Percentiles rank a stretch among this genome's conserved stretches.
These are phyloP conservation scores for Acacia melanoxylon DNA, from an alignment of 306 rosid genomes.

Conservation along the genomic window DNA sequence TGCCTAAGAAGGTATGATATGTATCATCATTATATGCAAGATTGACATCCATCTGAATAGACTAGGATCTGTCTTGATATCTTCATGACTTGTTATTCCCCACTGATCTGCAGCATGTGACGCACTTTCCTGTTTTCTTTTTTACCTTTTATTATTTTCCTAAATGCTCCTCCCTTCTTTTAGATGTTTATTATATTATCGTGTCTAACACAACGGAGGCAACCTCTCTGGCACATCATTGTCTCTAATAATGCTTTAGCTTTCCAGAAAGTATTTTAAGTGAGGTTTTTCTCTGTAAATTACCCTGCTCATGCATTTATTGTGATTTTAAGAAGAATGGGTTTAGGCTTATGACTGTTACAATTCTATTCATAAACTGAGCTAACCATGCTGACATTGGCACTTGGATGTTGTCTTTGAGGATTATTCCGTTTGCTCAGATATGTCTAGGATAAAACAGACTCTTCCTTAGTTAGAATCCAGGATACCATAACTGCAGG, in stretches of 20 bases:
- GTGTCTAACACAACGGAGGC: constrained; percentile 67
- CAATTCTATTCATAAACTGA: constrained; percentile 28
- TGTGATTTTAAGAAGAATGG: constrained; percentile 60
- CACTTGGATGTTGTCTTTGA: constrained; percentile 25
- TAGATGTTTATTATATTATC: constrained; percentile 27
- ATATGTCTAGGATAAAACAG: background rate
- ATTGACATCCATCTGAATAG: background rate
- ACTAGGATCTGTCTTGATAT: constrained; percentile 21
- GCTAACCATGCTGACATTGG: constrained; percentile 22
- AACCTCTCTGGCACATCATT: constrained; percentile 52
- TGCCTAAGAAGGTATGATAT: background rate
- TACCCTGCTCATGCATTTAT: constrained; percentile 40
- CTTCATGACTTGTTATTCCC: constrained; percentile 13
- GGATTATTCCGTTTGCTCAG: background rate
- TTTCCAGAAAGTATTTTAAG: constrained; percentile 34
- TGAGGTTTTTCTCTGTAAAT: constrained; percentile 31
- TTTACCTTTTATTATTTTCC: background rate
- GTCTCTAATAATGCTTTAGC: constrained; percentile 42
- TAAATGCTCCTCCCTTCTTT: constrained; percentile 26
- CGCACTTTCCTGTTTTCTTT: constrained; percentile 29
- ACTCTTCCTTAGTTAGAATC: background rate
- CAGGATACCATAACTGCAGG: background rate
- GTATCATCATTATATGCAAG: constrained; percentile 15
- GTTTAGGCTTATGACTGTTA: constrained; percentile 55
- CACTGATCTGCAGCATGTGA: constrained; percentile 9